These are phyloP conservation scores for Coelastrella sp. DNA, from an alignment of 139 green algal species.

Conservation along the genomic window DNA sequence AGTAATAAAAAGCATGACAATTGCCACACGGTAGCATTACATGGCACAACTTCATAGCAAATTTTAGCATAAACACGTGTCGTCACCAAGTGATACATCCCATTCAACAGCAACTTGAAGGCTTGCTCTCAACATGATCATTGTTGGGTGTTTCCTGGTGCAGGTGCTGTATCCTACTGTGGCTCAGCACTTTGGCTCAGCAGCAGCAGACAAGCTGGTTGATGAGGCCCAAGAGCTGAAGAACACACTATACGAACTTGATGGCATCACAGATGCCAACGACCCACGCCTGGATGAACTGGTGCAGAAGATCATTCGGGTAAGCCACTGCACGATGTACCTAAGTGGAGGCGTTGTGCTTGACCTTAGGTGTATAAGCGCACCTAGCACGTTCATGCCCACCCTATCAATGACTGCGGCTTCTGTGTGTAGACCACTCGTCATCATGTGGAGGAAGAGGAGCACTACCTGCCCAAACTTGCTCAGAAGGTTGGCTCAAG, in stretches of 20 bases:
- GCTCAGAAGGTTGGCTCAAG: not conserved
- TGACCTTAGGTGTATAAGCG: no score
- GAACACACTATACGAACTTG: slow-evolving; percentile 3
- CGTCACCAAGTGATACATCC: no score
- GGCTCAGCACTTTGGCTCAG: not conserved
- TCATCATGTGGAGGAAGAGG: not conserved
- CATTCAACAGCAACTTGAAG: no score
- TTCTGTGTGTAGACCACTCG: not conserved
- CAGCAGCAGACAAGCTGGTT: not conserved
- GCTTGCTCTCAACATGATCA: no score
- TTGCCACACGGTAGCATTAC: no score
- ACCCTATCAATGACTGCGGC: not conserved
- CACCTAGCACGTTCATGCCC: no score
- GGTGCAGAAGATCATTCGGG: not conserved
- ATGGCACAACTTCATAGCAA: no score
- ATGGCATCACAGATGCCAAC: not conserved
- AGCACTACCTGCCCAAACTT: not conserved
- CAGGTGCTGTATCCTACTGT: slow-evolving; percentile 9
- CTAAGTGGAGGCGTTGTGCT: no score
- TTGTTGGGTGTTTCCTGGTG: no score
- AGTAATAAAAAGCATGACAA: no score
- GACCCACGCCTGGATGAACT: not conserved
- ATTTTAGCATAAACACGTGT: no score
- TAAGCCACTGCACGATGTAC: no score
- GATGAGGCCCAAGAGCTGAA: slow-evolving; percentile 9